These are phyloP conservation scores for Bacidia gigantensis DNA, from an alignment of 495 filamentous ascomycete genomes.

Conservation along the genomic window DNA sequence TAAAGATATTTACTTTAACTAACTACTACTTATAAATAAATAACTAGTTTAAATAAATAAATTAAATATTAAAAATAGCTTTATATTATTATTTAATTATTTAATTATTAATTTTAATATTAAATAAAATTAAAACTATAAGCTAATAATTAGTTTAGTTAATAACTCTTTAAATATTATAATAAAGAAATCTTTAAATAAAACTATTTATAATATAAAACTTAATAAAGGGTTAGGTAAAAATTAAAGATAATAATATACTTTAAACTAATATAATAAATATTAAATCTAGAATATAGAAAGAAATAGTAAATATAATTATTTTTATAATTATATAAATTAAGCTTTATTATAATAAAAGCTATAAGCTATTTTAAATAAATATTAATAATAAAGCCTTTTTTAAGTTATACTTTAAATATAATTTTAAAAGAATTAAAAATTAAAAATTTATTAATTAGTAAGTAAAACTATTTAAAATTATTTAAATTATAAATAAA, in stretches of 20 bases:
- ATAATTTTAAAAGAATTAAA: not conserved
- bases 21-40: slow-evolving; percentile 1
- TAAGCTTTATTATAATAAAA: not conserved
- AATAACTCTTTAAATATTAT: not conserved
- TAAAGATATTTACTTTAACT: not conserved
- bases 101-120: not conserved
- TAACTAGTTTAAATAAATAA: not conserved
- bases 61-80: not conserved
- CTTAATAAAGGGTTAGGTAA: not conserved
- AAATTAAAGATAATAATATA: not conserved
- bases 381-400: not conserved
- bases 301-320: slow-evolving; percentile 4
- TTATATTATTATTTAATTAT: not conserved
- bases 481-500: not conserved
- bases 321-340: not conserved
- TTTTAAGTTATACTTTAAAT: not conserved
- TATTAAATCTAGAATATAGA: not conserved
- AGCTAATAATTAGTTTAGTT: not conserved
- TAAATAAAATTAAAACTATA: not conserved
- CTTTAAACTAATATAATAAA: not conserved
- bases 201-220: not conserved
- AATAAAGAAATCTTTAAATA: not conserved
- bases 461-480: not conserved
- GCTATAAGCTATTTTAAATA: not conserved
- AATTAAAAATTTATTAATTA: not conserved